phyloP scores from a whole-genome alignment of 352 stramenopile genomes.

The Pythium phragmitis region DNA sequence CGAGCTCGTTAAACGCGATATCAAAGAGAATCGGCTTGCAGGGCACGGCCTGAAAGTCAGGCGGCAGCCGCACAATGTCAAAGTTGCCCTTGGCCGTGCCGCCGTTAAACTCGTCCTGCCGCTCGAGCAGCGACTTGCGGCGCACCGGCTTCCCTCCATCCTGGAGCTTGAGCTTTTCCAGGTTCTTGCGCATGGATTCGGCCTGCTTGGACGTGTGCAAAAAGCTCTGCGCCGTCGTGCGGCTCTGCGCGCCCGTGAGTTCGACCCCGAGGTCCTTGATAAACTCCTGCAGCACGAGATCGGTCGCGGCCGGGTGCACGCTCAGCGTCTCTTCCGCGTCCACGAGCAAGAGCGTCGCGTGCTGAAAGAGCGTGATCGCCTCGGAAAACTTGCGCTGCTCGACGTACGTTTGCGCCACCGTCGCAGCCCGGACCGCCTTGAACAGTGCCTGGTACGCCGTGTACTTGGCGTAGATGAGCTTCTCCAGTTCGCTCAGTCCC shows the following conservation, averaged over 20 bases:
- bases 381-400: constrained; percentile 67
- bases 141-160: constrained; percentile 26
- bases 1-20: constrained; percentile 79
- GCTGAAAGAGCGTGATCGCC: constrained; percentile 69
- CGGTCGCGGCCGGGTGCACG: constrained; percentile 56
- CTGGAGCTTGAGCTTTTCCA: constrained; percentile 59
- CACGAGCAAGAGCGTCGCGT: constrained; percentile 55
- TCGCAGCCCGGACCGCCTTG: constrained; percentile 56
- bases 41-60: constrained; percentile 58
- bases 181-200: constrained; percentile 56
- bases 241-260: constrained; percentile 60
- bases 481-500: constrained; percentile 50
- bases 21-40: constrained; percentile 85
- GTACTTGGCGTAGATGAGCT: constrained; percentile 55
- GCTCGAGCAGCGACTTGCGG: constrained; percentile 47
- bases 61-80: constrained; percentile 67
- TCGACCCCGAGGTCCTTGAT: constrained; percentile 58
- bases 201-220: constrained; percentile 55
- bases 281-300: constrained; percentile 62
- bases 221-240: constrained; percentile 73
- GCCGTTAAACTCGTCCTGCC: constrained; percentile 53
- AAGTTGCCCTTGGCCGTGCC: constrained; percentile 49
- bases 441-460: constrained; percentile 71
- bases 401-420: constrained; percentile 68
- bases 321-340: constrained; percentile 62